Evolutionary conservation across 2,329 filamentous ascomycete genomes (phyloP).

Genomic region (Colletotrichum spinosum): DNA sequence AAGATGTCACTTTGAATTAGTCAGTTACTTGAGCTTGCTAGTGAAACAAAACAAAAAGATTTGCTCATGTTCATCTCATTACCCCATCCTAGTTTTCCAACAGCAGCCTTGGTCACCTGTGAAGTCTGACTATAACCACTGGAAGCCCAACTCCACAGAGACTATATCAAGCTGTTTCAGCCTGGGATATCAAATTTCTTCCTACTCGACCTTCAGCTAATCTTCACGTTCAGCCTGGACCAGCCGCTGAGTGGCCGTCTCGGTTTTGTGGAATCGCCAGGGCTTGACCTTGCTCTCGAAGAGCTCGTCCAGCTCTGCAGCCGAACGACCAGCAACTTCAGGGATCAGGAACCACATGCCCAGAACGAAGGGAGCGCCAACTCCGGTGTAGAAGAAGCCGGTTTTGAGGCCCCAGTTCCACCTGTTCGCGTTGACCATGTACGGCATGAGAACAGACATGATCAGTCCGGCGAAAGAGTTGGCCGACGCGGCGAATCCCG

Average conservation of each 20-base stretch:
- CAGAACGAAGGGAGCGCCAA: constrained; percentile 44
- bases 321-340: constrained; percentile 38
- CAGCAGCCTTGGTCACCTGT: too few relatives aligned
- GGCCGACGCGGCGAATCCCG: constrained; percentile 44
- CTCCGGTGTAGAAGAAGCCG: constrained; percentile 45
- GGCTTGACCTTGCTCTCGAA: constrained; percentile 42
- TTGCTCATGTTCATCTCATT: too few relatives aligned
- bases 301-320: constrained; percentile 44
- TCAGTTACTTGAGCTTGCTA: too few relatives aligned
- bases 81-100: too few relatives aligned
- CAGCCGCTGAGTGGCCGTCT: constrained; percentile 33
- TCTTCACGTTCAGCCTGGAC: constrained; percentile 7
- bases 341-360: constrained; percentile 39
- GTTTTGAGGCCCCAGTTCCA: constrained; percentile 48
- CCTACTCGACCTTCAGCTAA: neutral
- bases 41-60: too few relatives aligned
- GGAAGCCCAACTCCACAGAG: too few relatives aligned
- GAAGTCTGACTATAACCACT: too few relatives aligned
- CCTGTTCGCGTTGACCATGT: constrained; percentile 47
- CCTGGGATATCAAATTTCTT: too few relatives aligned
- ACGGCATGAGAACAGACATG: constrained; percentile 43
- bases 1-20: too few relatives aligned
- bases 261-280: constrained; percentile 40
- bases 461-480: constrained; percentile 39
- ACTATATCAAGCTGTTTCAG: too few relatives aligned